Base-by-base conservation (phyloP, 345 rosid species). In the Murraya paniculata region DNA sequence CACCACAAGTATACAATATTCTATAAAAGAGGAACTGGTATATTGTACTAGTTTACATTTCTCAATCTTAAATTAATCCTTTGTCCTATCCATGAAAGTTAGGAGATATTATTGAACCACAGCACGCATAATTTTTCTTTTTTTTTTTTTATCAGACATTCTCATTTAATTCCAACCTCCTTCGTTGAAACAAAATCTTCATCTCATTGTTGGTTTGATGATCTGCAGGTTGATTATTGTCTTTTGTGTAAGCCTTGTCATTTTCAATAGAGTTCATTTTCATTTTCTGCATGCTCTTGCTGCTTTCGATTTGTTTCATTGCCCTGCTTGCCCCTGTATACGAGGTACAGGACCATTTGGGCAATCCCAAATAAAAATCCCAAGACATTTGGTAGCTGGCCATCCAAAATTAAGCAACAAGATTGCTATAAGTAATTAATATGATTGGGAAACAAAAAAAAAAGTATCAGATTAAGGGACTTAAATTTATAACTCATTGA, bases 281-380 rank as follows among this genome's bases (percentile, higher is more conserved):
- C 27, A 14, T 64, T 33, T 33, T 64, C 76, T 55, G 22, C 0
- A 31, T 48, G 57, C 36, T 9, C 76, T 8, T n/a, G 71, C 70
- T 36, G 72, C 73, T 69, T 64, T 66, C 61, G 35, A 5, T 75
- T 60, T 8, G 75, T 50, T 25, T 77, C 81, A 55, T 31, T 79
- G 2, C 39, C 39, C 71, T 45, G 81, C 33, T 85, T 68, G 22
- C 86, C 80, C 76, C 84, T 85, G 82, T 92, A 94, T 66, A 90
- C 72, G 71, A 86, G 45, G 83, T 94, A 96, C 13, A 96, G 84
- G 61, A 89, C 77, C 90, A 96, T 94, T 74, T 95, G 99, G 25
- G 89, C 74, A 50, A 89, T 9, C 56, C 99, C 98, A 22, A 88
- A 78, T 24, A 82, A 22, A 71, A 91, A 87, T 10, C 93, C 93